Base-by-base conservation (phyloP, 2,329 filamentous ascomycete species). In the Dactylellina drechsleri region DNA sequence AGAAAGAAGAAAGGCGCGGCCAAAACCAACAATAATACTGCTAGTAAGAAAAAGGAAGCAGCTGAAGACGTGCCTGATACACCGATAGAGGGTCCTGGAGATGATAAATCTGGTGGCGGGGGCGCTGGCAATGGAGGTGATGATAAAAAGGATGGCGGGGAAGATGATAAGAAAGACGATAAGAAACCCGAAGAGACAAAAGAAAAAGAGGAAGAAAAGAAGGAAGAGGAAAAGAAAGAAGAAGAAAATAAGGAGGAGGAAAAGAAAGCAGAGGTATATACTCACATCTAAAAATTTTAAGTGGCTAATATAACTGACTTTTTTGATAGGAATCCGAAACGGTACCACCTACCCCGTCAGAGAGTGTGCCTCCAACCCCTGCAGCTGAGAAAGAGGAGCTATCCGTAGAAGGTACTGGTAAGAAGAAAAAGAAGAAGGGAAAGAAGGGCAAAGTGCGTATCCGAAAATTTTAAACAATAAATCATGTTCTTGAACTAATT, bases 61-160 rank as follows among this genome's bases (percentile, higher is more conserved):
- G 31, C 54, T 23, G 53, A 59, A 2, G 61, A 66, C 5, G 16
- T 12, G 50, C 70, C 70, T 8, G 49, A 65, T 8, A 74, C 70
- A 45, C 70, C 70, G 4, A 53, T 74, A 23, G 50, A 58, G 6
- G 49, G 62, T 16, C 50, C 70, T 15, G 59, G 57, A 23, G 62
- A 57, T 28, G 70, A 61, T 15, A 61, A 74, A 12, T 61, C 61
- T 28, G 61, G 61, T 50, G 60, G 52, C 18, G 60, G 68, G 16
- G 70, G 70, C 6, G 61, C 61, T 1, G 74, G 67, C 36, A 57
- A 54, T 58, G 67, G 67, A 7, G 74, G 67, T 7, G 66, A 72
- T 56, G 61, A 67, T 59, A 66, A 62, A 54, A 70, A 70, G 20
- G 54, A 60, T 50, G 49, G 36, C 26, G 72, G 53, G 4, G 67